Base-by-base conservation (phyloP, 768 basidiomycete genomes). In the Rhodotorula toruloides region DNA sequence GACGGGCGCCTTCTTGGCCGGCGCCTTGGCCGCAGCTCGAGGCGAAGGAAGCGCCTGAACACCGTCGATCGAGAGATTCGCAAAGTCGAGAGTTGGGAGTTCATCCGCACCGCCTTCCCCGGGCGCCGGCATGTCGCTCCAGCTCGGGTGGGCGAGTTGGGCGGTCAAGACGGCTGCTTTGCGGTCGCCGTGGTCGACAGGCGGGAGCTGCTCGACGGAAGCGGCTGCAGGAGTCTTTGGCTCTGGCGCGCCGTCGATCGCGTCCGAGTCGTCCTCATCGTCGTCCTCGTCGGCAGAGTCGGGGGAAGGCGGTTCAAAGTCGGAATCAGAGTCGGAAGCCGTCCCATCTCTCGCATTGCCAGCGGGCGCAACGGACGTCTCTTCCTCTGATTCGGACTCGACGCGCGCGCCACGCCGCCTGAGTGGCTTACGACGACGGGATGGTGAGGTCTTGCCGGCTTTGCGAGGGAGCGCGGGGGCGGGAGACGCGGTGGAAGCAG, bases 41-140 rank as follows among this genome's bases (percentile, higher is more conserved):
- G 21, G 17, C 52, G 52, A 48, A 25, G 52, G 46, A 14, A 52
- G 25, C 4, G 58, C 53, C 25, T 59, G 46, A 2, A 61, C 58
- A 22, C 58, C 53, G 25, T 63, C 65, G 58, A 71, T 54, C 25
- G 66, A 62, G 31, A 67, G 56, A 21, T 61, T 49, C 19, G 61
- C 60, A 53, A 67, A 67, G 57, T 67, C 66, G 52, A 67, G 61
- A n/a, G 61, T 61, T 9, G 66, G 66, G 8, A 67, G 56, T 21
- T 25, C 17, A 25, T 19, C 21, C 27, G 60, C 61, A 31, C 68
- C 68, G 8, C 40, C 46, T 42, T 70, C 56, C 4, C 60, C 63
- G 10, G 21, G 55, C 12, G 48, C 46, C 2, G 60, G 63, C 50
- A 61, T 48, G 52, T 63, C 61, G 36, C 52, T 50, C 61, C 63